These are phyloP conservation scores for Talaromyces amestolkiae DNA, from an alignment of 2,329 filamentous ascomycete species.

Conservation along the genomic window DNA sequence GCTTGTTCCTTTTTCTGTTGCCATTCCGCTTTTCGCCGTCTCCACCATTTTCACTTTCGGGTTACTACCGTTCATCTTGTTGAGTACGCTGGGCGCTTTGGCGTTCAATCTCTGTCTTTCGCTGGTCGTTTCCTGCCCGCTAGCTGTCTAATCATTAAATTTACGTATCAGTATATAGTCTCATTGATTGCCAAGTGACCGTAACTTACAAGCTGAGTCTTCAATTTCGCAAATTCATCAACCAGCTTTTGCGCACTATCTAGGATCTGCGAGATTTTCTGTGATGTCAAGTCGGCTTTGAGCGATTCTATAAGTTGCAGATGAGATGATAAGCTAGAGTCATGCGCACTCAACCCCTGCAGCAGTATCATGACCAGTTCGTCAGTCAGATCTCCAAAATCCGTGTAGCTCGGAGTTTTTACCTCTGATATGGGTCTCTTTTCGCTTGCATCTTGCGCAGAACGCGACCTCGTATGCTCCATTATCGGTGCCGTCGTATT, in stretches of 20 bases:
- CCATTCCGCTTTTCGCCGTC: not conserved
- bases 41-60: not conserved
- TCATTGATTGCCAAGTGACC: not conserved
- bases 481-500: not conserved
- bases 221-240: constrained; percentile 35
- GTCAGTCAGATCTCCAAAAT: not conserved
- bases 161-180: not conserved
- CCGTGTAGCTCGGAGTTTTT: not conserved
- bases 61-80: constrained; percentile 1
- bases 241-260: constrained; percentile 40
- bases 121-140: not conserved
- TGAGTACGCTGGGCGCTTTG: not conserved
- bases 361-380: not conserved
- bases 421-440: not conserved
- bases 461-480: not conserved
- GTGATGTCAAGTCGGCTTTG: constrained; percentile 31
- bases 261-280: constrained; percentile 36
- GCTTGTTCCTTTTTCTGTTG: not conserved
- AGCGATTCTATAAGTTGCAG: constrained; percentile 39
- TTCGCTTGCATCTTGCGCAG: not conserved
- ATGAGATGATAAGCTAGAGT: constrained; percentile 41
- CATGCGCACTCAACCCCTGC: constrained; percentile 17
- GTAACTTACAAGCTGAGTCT: constrained; percentile 35
- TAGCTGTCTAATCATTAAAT: not conserved
- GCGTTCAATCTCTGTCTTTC: constrained; percentile 1